Percentiles rank a stretch among this genome's conserved stretches.
Conservation (phyloP, 768 basidiomycete genomes). For the Lactifluus hygrophoroides region DNA sequence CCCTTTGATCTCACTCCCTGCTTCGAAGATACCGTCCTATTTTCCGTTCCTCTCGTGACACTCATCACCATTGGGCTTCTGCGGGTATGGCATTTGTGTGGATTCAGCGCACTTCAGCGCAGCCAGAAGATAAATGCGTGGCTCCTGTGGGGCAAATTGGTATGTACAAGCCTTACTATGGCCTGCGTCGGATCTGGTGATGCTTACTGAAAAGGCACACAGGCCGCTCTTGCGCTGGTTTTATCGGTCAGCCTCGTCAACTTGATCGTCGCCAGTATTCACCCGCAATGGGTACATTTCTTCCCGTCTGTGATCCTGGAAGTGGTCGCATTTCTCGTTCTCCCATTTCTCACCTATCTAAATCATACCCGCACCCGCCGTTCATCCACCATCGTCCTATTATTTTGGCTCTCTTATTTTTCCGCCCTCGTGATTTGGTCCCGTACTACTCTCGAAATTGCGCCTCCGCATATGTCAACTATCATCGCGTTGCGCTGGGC, state of each 20-base stretch:
- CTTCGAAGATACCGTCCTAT: conserved; percentile 65
- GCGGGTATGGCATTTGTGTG: conserved; percentile 30
- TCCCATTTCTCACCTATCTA: conserved; percentile 45
- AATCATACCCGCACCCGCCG: conserved; percentile 65
- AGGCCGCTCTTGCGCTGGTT: conserved; percentile 45
- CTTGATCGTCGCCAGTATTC: conserved; percentile 32
- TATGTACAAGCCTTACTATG: conserved; percentile 31
- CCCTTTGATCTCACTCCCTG: conserved; percentile 75
- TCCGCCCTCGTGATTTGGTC: conserved; percentile 44
- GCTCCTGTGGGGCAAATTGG: conserved; percentile 56
- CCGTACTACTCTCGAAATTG: conserved; percentile 41
- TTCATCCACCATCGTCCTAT: conserved; percentile 62
- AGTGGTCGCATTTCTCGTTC: conserved; percentile 40
- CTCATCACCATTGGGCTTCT: conserved; percentile 38
- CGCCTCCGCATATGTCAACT: conserved; percentile 27
- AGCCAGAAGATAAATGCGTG: conserved; percentile 39
- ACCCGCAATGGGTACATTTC: conserved; percentile 34
- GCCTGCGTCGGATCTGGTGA: not conserved
- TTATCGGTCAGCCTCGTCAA: conserved; percentile 38
- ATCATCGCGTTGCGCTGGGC: conserved; percentile 39
- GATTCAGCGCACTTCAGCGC: conserved; percentile 26
- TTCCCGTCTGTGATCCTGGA: conserved; percentile 50
- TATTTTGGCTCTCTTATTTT: conserved; percentile 76
- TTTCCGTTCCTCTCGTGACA: conserved; percentile 43
- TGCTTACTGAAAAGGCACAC: not conserved